These are phyloP conservation scores for Phytophthora quininea DNA, from an alignment of 352 stramenopile genomes.

Conservation along the genomic window DNA sequence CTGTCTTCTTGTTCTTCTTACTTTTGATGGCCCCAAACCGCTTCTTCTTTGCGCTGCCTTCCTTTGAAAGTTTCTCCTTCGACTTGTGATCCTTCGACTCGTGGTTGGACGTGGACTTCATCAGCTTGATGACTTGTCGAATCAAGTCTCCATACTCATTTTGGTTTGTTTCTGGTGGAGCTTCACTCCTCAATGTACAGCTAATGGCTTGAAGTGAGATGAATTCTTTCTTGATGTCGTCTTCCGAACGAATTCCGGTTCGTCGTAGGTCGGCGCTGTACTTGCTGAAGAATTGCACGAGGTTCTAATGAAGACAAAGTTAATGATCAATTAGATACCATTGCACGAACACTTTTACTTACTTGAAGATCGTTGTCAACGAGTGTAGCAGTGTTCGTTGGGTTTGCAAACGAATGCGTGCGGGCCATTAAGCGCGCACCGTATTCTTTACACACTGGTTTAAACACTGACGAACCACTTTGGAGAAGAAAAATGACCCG, in stretches of 20 bases:
- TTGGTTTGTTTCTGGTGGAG: slow-evolving; percentile 32
- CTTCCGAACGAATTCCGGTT: slow-evolving; percentile 65
- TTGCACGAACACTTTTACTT: neutral
- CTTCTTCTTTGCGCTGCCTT: slow-evolving; percentile 53
- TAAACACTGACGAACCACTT: slow-evolving; percentile 73
- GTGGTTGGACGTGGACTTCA: slow-evolving; percentile 66
- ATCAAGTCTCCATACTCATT: slow-evolving; percentile 40
- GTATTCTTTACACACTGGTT: slow-evolving; percentile 78
- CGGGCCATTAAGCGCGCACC: slow-evolving; percentile 60
- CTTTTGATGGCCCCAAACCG: slow-evolving; percentile 40
- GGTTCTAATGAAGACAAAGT: slow-evolving; percentile 38
- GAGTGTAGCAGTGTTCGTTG: slow-evolving; percentile 34
- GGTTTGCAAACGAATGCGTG: slow-evolving; percentile 60
- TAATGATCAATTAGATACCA: slow-evolving; percentile 1
- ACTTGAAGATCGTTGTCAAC: slow-evolving; percentile 76
- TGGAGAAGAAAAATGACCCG: slow-evolving; percentile 86
- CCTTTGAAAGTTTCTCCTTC: slow-evolving; percentile 57
- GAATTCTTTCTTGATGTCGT: slow-evolving; percentile 78
- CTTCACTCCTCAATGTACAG: slow-evolving; percentile 42
- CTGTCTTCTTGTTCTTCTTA: slow-evolving; percentile 50
- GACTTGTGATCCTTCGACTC: slow-evolving; percentile 46
- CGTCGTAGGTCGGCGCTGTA: slow-evolving; percentile 70
- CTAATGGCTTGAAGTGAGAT: slow-evolving; percentile 52
- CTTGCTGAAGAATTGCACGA: slow-evolving; percentile 76
- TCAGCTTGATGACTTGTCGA: slow-evolving; percentile 65